Evolutionary conservation across 495 filamentous ascomycete genomes (phyloP).

Genomic region (Oidiodendron maius): DNA sequence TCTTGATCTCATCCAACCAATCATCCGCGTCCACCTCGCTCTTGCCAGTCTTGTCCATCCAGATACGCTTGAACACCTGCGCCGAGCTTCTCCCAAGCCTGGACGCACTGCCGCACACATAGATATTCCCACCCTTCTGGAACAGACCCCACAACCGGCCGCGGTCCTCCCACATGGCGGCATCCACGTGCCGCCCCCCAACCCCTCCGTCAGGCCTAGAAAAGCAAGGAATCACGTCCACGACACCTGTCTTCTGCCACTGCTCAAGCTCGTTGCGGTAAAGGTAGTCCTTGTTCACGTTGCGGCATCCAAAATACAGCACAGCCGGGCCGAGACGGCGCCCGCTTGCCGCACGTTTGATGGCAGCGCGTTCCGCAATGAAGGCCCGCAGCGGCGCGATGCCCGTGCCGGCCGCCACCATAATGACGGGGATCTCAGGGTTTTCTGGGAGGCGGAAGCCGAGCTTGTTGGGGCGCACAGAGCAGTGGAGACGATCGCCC

Average conservation of each 20-base stretch:
- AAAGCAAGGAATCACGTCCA: conserved; percentile 38
- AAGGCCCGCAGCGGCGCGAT: conserved; percentile 81
- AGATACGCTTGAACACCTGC: background rate
- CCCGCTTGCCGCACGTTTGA: background rate
- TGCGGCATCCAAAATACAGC: background rate
- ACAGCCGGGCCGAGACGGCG: background rate
- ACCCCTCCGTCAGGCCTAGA: conserved; percentile 58
- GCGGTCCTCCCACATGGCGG: conserved; percentile 57
- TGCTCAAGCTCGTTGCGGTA: background rate
- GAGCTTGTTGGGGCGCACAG: background rate
- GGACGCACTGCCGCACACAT: background rate
- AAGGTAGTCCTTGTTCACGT: background rate
- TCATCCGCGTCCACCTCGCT: background rate
- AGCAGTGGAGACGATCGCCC: background rate
- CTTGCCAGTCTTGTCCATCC: background rate
- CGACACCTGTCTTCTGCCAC: background rate
- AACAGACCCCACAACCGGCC: background rate
- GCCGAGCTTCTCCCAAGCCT: background rate
- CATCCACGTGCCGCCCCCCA: conserved; percentile 96
- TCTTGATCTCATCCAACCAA: background rate
- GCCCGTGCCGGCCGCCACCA: conserved; percentile 85
- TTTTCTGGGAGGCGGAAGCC: background rate
- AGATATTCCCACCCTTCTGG: background rate
- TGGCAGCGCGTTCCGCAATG: conserved; percentile 54
- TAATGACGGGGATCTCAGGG: conserved; percentile 49